Base-by-base conservation (phyloP, 257 asterid genomes). In the Solanum corneliomulleri region DNA sequence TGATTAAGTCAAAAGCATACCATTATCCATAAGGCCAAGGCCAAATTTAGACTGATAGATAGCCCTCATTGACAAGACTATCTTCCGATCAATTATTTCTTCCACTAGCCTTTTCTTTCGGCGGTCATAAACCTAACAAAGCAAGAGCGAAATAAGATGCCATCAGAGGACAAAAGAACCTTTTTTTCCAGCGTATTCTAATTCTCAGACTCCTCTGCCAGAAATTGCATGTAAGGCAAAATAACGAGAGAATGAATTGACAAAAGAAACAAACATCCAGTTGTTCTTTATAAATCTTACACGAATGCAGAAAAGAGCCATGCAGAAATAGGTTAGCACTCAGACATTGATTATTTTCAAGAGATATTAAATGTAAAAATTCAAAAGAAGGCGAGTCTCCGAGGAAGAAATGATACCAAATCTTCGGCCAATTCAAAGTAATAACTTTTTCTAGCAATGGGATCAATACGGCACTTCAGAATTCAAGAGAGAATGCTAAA, bases 61-160 rank as follows among this genome's bases (percentile, higher is more conserved):
- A 87, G 99, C 98, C 89, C 99, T 91, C 99, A 97, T 95, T 87
- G 99, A 95, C 84, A 97, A 91, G 88, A 95, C 94, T 86, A 97
- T 97, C 94, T 97, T 97, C 86, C 95, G 89, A 92, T 96, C 99
- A 87, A 97, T 96, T 86, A 92, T 95, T 93, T 97, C 99, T 93
- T 97, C 99, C 88, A 96, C 99, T 85, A 97, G 90, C 91, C 97
- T 94, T 94, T 91, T 93, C 84, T 94, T 96, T 84, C 91, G 93
- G 88, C 99, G 94, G 91, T 97, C 99, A 92, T 90, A 95, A 69
- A 97, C 98, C 99, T 97, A 92, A 85, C 41, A 87, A 89, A 27
- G 90, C 42, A 76, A 89, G 80, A 64, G 25, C 3, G 27, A 82
- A 42, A 81, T 80, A 23, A n/a, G 74, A 75, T 42, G 33, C 47